Evolutionary conservation across 2,329 filamentous ascomycete genomes (phyloP), one percentile per base, ranked within the genome.

Genomic region (Rhynchosporium secalis): DNA sequence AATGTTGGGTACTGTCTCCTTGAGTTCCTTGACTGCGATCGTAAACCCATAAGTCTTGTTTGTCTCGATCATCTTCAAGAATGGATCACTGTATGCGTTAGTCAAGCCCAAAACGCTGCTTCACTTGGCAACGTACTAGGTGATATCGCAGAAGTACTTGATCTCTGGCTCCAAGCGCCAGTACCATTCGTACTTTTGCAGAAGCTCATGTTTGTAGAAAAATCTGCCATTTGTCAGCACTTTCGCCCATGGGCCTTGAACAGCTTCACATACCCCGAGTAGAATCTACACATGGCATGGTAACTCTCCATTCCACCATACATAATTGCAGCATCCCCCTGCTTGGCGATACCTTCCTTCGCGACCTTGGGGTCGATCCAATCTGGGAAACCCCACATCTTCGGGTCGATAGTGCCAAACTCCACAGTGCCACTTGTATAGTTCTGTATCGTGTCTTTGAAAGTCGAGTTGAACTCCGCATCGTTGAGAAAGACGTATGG

Each of bases 11-110:
- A 99, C 95, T 0, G 95, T 99, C 77, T 99, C 95, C 76, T 91
- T 91, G 65, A 99, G 84, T 77, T 99, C 95, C 77, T 99, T 99
- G 73, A 99, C 93, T 41, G 95, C 95, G 74, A 99, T 99, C 15
- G 95, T 98, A 77, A 98, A 99, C 60, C 95, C 95, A 71, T 99
- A 99, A 0, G 94, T 98, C 80, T 99, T 99, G 80, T 98, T 98
- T 68, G 85, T 78, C 70, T 93, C 87, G 65, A 91, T 91, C 95
- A 99, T 99, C 76, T 92, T 88, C 64, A 95, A 82, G 80, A 99
- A 99, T 0, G 95, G 95, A 76, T 99, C 95, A 74, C 91, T 94
- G 66, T 13, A 49, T 15, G 13, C 48, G 71, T 81, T 64, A 80
- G 76, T 66, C 61, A 26, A n/a, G 36, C 41, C 4, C 3, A 0